A percentile compares a stretch with the other conserved stretches of the same genome.
Evolutionary conservation across 257 asterid genomes (phyloP).

Genomic region (Nicotiana otophora): DNA sequence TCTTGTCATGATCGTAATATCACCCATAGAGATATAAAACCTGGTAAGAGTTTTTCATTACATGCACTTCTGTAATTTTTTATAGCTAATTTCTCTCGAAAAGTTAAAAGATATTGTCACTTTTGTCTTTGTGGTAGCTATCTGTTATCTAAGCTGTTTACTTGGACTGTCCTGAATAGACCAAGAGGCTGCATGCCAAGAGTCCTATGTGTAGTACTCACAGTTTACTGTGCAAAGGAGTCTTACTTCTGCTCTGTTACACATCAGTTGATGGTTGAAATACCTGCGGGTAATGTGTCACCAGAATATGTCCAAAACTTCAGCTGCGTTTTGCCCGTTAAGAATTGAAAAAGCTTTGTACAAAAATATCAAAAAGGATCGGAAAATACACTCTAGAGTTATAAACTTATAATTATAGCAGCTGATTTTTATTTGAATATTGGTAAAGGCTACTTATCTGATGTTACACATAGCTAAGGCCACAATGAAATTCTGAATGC

Average conservation of each 20-base stretch:
- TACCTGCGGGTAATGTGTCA: not conserved
- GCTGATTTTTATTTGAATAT: not conserved
- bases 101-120: not conserved
- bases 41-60: slow-evolving; percentile 51
- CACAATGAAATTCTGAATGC: not conserved
- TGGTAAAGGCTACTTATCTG: not conserved
- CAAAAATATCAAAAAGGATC: not conserved
- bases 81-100: not conserved
- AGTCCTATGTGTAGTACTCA: not conserved
- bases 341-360: not conserved
- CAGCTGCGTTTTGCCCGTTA: not conserved
- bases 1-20: slow-evolving; percentile 92
- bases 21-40: slow-evolving; percentile 96
- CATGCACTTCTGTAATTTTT: slow-evolving; percentile 6
- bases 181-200: not conserved
- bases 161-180: not conserved
- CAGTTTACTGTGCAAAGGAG: not conserved
- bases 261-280: not conserved
- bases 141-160: not conserved
- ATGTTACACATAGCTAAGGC: not conserved
- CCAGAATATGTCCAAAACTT: not conserved
- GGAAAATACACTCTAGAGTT: not conserved
- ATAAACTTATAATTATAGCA: not conserved
- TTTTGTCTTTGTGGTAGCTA: not conserved
- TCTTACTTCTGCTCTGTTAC: not conserved